Evolutionary conservation across 2,329 filamentous ascomycete species (phyloP).

Genomic region (Thermomyces lanuginosus): DNA sequence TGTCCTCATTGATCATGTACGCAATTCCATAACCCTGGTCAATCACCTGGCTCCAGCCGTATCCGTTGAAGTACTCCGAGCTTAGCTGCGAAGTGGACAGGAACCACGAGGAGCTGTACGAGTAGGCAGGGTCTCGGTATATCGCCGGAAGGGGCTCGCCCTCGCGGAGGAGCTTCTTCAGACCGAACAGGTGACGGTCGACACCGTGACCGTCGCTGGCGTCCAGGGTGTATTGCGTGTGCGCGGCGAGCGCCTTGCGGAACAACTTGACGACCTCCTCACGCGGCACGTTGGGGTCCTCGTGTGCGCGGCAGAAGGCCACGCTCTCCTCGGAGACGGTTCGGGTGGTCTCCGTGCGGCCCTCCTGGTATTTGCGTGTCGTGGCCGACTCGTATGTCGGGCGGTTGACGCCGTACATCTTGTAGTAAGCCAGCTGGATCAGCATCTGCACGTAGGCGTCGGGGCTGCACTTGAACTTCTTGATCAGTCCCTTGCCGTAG

Average conservation of each 20-base stretch:
- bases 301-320: constrained; percentile 77
- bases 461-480: constrained; percentile 97
- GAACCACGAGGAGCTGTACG: constrained; percentile 77
- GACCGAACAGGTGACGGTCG: constrained; percentile 88
- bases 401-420: constrained; percentile 96
- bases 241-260: constrained; percentile 62
- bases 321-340: constrained; percentile 80
- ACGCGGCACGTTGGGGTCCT: constrained; percentile 47
- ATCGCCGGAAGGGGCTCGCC: constrained; percentile 69
- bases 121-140: constrained; percentile 72
- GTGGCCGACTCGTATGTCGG: constrained; percentile 96
- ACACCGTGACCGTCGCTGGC: constrained; percentile 87
- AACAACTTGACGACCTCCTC: constrained; percentile 58
- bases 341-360: constrained; percentile 90
- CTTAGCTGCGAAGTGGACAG: constrained; percentile 78
- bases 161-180: constrained; percentile 74
- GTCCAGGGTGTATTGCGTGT: constrained; percentile 79
- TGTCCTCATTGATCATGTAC: constrained; percentile 99
- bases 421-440: constrained; percentile 94
- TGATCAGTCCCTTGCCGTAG: constrained; percentile 96
- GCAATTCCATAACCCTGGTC: constrained; percentile 93
- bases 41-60: constrained; percentile 96
- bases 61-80: constrained; percentile 96
- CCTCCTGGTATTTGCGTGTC: constrained; percentile 86
- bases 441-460: constrained; percentile 98